Percentiles rank a stretch among this genome's conserved stretches.
Evolutionary conservation across 768 basidiomycete species (phyloP).

Genomic region (Crepidotus variabilis): DNA sequence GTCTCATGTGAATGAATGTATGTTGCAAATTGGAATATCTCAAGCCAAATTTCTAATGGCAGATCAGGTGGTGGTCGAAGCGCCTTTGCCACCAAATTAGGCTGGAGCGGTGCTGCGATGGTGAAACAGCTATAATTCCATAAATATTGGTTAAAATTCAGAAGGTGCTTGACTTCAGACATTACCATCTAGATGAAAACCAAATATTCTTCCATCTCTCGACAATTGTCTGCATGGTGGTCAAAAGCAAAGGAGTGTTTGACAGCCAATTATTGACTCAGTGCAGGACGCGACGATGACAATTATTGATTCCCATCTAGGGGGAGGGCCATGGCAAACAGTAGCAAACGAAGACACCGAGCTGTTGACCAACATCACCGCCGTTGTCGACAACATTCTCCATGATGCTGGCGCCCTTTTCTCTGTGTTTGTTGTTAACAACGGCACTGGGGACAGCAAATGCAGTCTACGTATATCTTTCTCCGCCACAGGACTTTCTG

Average conservation of each 20-base stretch:
- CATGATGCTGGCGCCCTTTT: slow-evolving; percentile 22
- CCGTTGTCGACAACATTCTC: slow-evolving; percentile 6
- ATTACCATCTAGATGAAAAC: slow-evolving; percentile 29
- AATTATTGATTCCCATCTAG: neutral
- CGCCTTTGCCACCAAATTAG: slow-evolving; percentile 8
- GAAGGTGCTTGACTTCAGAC: slow-evolving; percentile 3
- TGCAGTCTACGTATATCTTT: slow-evolving; percentile 60
- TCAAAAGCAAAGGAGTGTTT: slow-evolving; percentile 14
- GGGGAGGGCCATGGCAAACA: neutral
- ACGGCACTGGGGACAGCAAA: slow-evolving; percentile 33
- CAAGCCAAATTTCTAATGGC: slow-evolving; percentile 51
- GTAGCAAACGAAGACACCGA: slow-evolving; percentile 28
- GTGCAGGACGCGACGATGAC: slow-evolving; percentile 4
- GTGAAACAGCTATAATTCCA: slow-evolving; percentile 22
- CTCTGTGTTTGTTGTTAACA: slow-evolving; percentile 24
- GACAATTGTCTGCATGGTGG: slow-evolving; percentile 24
- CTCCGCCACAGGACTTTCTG: slow-evolving; percentile 35
- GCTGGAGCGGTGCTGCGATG: slow-evolving; percentile 10
- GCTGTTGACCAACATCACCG: neutral
- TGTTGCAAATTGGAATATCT: slow-evolving; percentile 55
- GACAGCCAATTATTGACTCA: slow-evolving; percentile 6
- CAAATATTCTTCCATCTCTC: slow-evolving; percentile 16
- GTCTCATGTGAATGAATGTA: slow-evolving; percentile 40
- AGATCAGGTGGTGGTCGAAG: slow-evolving; percentile 28
- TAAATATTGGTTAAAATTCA: slow-evolving; percentile 11